Percentiles rank a stretch among this genome's conserved stretches.
phyloP scores from a whole-genome alignment of 164 flowering plant species.

The Taxillus chinensis region DNA sequence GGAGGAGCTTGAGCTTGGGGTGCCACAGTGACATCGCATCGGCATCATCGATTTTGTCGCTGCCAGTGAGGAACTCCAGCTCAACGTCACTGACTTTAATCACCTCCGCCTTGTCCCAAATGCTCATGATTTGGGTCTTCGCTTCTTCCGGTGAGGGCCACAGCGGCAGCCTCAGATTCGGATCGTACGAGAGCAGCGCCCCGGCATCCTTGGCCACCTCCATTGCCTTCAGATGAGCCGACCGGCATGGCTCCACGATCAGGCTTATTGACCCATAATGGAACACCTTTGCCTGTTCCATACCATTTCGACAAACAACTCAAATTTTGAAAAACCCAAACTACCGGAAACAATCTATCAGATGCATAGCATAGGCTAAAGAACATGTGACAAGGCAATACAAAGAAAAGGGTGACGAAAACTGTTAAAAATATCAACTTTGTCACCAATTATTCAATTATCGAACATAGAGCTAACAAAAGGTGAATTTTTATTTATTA shows the following conservation, averaged over 20 bases:
- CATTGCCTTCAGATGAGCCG: slow-evolving; percentile 84
- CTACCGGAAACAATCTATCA: too few species aligned
- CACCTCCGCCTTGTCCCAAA: slow-evolving; percentile 82
- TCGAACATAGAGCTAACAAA: too few species aligned
- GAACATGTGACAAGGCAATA: too few species aligned
- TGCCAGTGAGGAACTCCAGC: slow-evolving; percentile 70
- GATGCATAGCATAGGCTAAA: too few species aligned
- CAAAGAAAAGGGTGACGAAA: too few species aligned
- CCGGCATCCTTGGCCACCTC: slow-evolving; percentile 75
- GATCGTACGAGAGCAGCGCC: slow-evolving; percentile 81
- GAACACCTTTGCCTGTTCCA: slow-evolving; percentile 62
- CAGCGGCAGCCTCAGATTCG: slow-evolving; percentile 74
- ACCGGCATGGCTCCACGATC: slow-evolving; percentile 93
- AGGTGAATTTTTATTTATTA: too few species aligned
- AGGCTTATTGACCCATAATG: slow-evolving; percentile 95
- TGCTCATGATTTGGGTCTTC: slow-evolving; percentile 74
- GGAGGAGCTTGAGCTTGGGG: slow-evolving; percentile 55
- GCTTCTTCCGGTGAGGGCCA: slow-evolving; percentile 89
- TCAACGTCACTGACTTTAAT: slow-evolving; percentile 84
- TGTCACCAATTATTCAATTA: too few species aligned
- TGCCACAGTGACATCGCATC: slow-evolving; percentile 74
- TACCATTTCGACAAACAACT: too few species aligned
- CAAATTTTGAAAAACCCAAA: too few species aligned
- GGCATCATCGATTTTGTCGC: slow-evolving; percentile 43
- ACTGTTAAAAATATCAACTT: too few species aligned